These are phyloP conservation scores for Xylariales sp. DNA, from an alignment of 2,329 filamentous ascomycete species.

Conservation along the genomic window DNA sequence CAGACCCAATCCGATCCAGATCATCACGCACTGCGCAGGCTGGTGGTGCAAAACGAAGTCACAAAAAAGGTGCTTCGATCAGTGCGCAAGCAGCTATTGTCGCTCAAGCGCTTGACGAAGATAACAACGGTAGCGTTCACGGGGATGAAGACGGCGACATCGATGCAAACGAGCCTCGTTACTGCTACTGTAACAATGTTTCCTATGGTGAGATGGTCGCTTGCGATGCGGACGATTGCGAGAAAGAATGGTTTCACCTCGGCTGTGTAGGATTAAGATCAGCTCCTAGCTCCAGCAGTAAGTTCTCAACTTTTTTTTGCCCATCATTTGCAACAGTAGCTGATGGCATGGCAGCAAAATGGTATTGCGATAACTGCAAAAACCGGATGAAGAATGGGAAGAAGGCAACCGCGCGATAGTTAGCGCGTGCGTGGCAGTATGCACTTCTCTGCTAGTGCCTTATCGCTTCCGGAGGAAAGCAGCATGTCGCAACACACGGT, in stretches of 20 bases:
- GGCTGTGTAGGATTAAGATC: conserved; percentile 76
- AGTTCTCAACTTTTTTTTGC: too few relatives aligned
- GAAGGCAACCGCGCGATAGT: conserved; percentile 43
- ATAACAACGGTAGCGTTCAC: conserved; percentile 36
- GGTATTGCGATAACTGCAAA: conserved; percentile 79
- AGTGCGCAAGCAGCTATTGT: conserved; percentile 31
- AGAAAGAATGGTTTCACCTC: conserved; percentile 79
- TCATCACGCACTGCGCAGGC: conserved; percentile 41
- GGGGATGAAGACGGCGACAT: conserved; percentile 54
- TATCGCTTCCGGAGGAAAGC: too few relatives aligned
- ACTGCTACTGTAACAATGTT: conserved; percentile 76
- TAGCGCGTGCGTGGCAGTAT: too few relatives aligned
- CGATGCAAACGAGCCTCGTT: conserved; percentile 67
- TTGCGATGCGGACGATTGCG: conserved; percentile 69
- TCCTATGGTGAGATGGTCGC: conserved; percentile 85
- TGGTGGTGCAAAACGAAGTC: conserved; percentile 45
- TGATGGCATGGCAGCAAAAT: conserved; percentile 54
- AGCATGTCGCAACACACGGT: too few relatives aligned
- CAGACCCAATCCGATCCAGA: conserved; percentile 51
- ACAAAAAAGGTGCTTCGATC: conserved; percentile 55
- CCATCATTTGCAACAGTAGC: not conserved
- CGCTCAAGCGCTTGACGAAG: conserved; percentile 39
- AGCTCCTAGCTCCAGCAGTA: conserved; percentile 71
- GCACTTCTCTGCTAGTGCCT: too few relatives aligned
- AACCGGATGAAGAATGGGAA: conserved; percentile 57